Percentiles rank a stretch among this genome's conserved stretches.
phyloP scores from a whole-genome alignment of 345 rosid species.

The Euphorbia peplus region DNA sequence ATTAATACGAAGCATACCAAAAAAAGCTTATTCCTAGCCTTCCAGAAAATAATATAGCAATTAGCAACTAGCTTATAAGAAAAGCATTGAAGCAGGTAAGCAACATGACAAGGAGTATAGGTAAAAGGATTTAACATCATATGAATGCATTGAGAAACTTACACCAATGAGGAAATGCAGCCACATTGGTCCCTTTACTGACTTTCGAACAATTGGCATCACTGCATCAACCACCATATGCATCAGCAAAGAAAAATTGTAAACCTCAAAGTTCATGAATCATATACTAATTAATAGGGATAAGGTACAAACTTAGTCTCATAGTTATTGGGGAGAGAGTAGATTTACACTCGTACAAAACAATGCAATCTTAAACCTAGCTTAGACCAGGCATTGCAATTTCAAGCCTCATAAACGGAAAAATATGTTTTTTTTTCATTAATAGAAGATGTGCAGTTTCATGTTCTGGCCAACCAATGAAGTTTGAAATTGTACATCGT shows the following conservation, averaged over 20 bases:
- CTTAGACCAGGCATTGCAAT: no score
- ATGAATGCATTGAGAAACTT: conserved; percentile 34
- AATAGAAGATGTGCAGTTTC: no score
- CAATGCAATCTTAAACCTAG: no score
- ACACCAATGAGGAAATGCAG: conserved; percentile 90
- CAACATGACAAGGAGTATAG: neutral
- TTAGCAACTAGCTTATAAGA: neutral
- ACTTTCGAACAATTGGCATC: conserved; percentile 72
- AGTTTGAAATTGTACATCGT: no score
- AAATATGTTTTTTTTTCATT: no score
- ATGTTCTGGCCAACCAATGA: no score
- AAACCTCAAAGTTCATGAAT: neutral
- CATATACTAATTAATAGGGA: no score
- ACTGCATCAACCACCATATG: conserved; percentile 43
- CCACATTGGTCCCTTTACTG: conserved; percentile 95
- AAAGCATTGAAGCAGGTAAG: neutral
- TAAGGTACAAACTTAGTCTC: no score
- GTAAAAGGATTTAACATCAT: neutral
- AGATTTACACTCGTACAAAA: no score
- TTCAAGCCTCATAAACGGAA: no score
- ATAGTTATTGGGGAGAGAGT: no score
- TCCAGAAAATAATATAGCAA: neutral
- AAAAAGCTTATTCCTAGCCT: neutral
- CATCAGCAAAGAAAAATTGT: neutral
- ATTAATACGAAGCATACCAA: neutral